phyloP scores from a whole-genome alignment of 164 flowering plant species.

The Stephania yunnanensis region DNA sequence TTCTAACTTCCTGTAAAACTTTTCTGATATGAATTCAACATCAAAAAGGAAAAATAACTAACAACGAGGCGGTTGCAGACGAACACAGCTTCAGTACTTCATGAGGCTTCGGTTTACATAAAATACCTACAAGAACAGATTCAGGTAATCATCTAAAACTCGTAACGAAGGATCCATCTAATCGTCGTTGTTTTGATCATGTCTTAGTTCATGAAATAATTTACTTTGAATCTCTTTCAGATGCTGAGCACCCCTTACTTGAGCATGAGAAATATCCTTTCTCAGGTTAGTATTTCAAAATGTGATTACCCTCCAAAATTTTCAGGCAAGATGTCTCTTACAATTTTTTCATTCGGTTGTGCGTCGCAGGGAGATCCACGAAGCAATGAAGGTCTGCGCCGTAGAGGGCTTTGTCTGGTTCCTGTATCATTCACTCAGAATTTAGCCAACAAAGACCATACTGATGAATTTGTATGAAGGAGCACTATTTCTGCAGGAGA shows the following conservation, averaged over 20 bases:
- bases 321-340: neutral
- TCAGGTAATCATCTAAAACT: constrained; percentile 25
- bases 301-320: neutral
- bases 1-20: neutral
- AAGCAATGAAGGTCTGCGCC: constrained; percentile 23
- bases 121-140: constrained; percentile 53
- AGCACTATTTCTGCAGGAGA: neutral
- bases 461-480: constrained; percentile 3
- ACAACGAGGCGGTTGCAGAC: constrained; percentile 36
- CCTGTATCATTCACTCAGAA: constrained; percentile 35
- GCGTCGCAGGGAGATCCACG: constrained; percentile 17
- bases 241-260: constrained; percentile 32
- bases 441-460: constrained; percentile 15
- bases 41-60: neutral
- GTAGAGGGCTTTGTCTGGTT: constrained; percentile 58
- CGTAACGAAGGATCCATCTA: neutral
- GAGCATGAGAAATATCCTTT: constrained; percentile 8
- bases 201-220: neutral
- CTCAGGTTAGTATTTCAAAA: constrained; percentile 21
- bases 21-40: too few species aligned
- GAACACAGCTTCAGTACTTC: constrained; percentile 74
- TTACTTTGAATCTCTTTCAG: constrained; percentile 18
- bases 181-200: neutral
- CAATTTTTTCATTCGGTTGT: too few species aligned
- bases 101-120: constrained; percentile 52